A percentile compares a stretch with the other conserved stretches of the same genome.
phyloP scores from a whole-genome alignment of 1,139 yeast genomes.

The Keqinozyma sinolaborantium region DNA sequence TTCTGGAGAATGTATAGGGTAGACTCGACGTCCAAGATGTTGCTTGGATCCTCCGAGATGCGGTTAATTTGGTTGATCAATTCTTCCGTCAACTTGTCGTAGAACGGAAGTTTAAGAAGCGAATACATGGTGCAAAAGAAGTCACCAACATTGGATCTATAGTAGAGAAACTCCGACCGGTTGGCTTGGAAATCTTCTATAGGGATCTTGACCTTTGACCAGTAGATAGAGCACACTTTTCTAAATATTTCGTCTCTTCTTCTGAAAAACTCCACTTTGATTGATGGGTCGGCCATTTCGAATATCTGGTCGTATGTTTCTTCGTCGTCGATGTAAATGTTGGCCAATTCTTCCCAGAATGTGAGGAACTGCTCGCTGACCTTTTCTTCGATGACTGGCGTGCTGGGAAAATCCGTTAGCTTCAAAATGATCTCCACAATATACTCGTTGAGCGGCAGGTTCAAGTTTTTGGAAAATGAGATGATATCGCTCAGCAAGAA shows the following conservation, averaged over 20 bases:
- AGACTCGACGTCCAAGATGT: slow-evolving; percentile 53
- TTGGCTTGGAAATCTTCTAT: slow-evolving; percentile 11
- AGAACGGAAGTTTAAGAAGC: slow-evolving; percentile 54
- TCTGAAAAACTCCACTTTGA: slow-evolving; percentile 18
- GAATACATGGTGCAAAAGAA: slow-evolving; percentile 69
- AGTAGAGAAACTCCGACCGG: slow-evolving; percentile 55
- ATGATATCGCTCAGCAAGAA: slow-evolving; percentile 52
- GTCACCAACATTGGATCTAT: slow-evolving; percentile 72
- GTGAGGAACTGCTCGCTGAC: slow-evolving; percentile 66
- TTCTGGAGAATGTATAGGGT: slow-evolving; percentile 62
- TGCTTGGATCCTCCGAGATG: slow-evolving; percentile 2
- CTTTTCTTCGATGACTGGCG: slow-evolving; percentile 64
- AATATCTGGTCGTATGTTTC: slow-evolving; percentile 35
- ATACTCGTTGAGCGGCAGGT: slow-evolving; percentile 31
- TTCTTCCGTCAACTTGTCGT: slow-evolving; percentile 45
- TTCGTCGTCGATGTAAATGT: slow-evolving; percentile 55
- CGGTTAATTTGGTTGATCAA: slow-evolving; percentile 23
- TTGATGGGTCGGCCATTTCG: slow-evolving; percentile 10
- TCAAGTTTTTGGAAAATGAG: slow-evolving; percentile 43
- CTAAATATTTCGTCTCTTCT: slow-evolving; percentile 37
- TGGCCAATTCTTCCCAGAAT: slow-evolving; percentile 80
- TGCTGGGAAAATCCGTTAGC: slow-evolving; percentile 58
- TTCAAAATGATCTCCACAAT: slow-evolving; percentile 50
- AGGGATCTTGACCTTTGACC: slow-evolving; percentile 52
- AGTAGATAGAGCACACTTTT: slow-evolving; percentile 52